Evolutionary conservation across 1,284 basidiomycete species (phyloP).

Genomic region (Cutaneotrichosporon daszewskae): DNA sequence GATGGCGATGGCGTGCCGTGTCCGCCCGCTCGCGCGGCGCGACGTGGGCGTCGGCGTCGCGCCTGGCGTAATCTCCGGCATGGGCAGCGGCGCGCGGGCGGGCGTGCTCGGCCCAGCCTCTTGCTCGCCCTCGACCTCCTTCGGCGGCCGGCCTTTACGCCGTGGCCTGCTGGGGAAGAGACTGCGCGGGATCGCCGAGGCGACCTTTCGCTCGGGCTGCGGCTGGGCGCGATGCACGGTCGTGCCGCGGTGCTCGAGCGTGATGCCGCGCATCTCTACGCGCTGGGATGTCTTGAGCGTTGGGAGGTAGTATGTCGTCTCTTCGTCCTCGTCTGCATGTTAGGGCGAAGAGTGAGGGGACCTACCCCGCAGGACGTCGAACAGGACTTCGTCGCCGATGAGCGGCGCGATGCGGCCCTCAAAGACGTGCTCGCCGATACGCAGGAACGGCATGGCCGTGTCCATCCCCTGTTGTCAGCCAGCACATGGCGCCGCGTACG

Average conservation of each 20-base stretch:
- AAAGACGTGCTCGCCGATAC: conserved; percentile 42
- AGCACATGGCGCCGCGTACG: conserved; percentile 14
- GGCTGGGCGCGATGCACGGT: background rate
- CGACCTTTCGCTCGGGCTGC: background rate
- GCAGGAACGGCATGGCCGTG: conserved; percentile 42
- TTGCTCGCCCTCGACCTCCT: background rate
- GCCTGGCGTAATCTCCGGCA: background rate
- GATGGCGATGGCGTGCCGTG: conserved; percentile 1
- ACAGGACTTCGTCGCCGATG: conserved; percentile 44
- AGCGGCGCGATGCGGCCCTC: conserved; percentile 35
- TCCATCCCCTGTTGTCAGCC: conserved; percentile 37
- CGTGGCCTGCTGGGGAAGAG: background rate
- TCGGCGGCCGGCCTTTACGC: background rate
- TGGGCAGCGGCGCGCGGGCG: background rate
- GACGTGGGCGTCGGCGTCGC: background rate
- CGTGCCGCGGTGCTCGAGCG: conserved; percentile 13
- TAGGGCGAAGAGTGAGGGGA: background rate
- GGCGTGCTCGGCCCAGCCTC: background rate
- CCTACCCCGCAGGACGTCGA: conserved; percentile 36
- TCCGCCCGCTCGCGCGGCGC: background rate
- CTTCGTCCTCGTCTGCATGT: conserved; percentile 26
- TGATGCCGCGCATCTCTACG: conserved; percentile 30
- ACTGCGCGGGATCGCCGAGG: background rate
- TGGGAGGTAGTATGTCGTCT: conserved; percentile 30
- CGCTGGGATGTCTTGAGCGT: conserved; percentile 23